Evolutionary conservation across 345 rosid species (phyloP).

Genomic region (Pistacia integerrima): DNA sequence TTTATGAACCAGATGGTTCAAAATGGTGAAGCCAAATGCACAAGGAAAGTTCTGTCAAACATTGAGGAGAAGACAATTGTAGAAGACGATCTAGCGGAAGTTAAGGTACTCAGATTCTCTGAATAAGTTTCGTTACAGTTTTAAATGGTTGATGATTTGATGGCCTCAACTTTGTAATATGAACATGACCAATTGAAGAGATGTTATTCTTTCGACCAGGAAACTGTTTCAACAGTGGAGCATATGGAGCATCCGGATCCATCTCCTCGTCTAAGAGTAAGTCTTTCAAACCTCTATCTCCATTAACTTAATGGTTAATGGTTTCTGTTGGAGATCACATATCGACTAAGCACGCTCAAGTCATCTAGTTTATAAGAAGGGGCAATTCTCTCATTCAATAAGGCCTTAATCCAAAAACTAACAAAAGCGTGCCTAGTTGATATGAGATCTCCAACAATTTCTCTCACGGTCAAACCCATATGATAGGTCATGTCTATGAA

Average conservation of each 20-base stretch:
- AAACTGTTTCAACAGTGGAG: constrained; percentile 2
- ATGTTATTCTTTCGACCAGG: constrained; percentile 1
- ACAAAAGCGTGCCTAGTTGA: too few species aligned
- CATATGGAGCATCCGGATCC: constrained; percentile 14
- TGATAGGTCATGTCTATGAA: too few species aligned
- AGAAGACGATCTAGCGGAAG: constrained; percentile 33
- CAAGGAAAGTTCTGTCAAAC: constrained; percentile 41
- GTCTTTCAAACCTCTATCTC: constrained; percentile 7
- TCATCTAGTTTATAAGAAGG: too few species aligned
- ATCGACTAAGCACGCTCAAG: too few species aligned
- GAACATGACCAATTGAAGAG: neutral
- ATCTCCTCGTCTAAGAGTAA: constrained; percentile 35
- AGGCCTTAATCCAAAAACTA: too few species aligned
- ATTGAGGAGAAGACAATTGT: constrained; percentile 57
- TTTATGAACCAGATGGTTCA: constrained; percentile 56
- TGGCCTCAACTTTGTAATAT: neutral
- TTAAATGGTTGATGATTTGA: neutral
- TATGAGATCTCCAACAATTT: too few species aligned
- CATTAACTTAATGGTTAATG: too few species aligned
- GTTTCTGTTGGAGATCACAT: too few species aligned
- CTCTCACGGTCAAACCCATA: too few species aligned
- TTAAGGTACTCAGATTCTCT: constrained; percentile 28
- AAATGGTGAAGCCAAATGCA: constrained; percentile 65
- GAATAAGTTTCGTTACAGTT: neutral
- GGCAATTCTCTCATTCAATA: too few species aligned